Conservation (phyloP, 768 basidiomycete species). For the Porpolomopsis calyptriformis region DNA sequence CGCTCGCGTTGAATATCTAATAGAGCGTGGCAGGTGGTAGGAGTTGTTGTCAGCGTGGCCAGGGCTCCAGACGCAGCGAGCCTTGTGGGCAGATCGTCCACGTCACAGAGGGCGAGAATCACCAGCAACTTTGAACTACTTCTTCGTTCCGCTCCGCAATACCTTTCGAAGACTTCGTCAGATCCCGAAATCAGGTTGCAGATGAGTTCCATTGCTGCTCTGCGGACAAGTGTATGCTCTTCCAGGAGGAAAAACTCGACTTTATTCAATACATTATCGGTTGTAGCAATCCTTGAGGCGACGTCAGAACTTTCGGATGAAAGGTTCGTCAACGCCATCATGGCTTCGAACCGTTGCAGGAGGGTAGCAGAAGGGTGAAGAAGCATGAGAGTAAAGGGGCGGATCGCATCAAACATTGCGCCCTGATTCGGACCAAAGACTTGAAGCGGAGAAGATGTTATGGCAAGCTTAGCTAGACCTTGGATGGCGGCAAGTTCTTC, state of each 20-base stretch:
- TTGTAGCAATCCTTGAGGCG: constrained; percentile 55
- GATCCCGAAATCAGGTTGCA: constrained; percentile 84
- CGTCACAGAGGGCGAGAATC: constrained; percentile 74
- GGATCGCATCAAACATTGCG: constrained; percentile 70
- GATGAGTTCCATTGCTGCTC: constrained; percentile 83
- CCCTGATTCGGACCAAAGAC: constrained; percentile 83
- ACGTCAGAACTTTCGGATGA: constrained; percentile 64
- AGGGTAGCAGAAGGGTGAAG: constrained; percentile 56
- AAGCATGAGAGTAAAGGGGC: constrained; percentile 67
- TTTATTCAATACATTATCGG: constrained; percentile 49
- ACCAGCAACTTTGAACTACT: constrained; percentile 64
- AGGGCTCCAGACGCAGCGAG: constrained; percentile 87
- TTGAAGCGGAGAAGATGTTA: constrained; percentile 82
- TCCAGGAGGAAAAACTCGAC: constrained; percentile 71
- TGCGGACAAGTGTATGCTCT: constrained; percentile 69
- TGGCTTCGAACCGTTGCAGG: constrained; percentile 81
- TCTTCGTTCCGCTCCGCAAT: constrained; percentile 37
- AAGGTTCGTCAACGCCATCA: constrained; percentile 95
- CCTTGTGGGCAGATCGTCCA: constrained; percentile 76
- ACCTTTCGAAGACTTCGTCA: constrained; percentile 66
- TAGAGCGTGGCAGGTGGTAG: constrained; percentile 50
- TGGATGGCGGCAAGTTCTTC: constrained; percentile 60
- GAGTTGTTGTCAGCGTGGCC: constrained; percentile 62
- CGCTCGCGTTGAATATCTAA: constrained; percentile 54
- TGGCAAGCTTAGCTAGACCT: constrained; percentile 85